Evolutionary conservation across 495 filamentous ascomycete genomes (phyloP).

Genomic region (Filosporella fistucella): DNA sequence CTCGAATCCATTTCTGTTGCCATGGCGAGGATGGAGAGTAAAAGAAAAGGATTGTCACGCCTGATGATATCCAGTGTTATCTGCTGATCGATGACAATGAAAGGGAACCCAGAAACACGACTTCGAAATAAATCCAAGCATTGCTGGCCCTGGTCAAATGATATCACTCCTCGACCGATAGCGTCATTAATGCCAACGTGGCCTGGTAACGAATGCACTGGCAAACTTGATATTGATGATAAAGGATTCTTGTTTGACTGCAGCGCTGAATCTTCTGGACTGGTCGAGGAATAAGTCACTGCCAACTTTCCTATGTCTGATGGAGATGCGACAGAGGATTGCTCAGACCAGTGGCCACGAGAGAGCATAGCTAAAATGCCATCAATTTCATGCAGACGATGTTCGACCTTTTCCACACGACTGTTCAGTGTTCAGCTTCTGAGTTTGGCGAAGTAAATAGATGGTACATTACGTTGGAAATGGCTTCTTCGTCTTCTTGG

Average conservation of each 20-base stretch:
- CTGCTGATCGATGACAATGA: neutral
- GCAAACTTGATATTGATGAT: neutral
- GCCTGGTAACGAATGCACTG: constrained; percentile 7
- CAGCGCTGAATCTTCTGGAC: neutral
- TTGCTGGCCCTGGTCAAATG: neutral
- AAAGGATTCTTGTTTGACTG: too few relatives aligned
- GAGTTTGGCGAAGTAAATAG: too few relatives aligned
- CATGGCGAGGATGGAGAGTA: neutral
- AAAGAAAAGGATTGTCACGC: neutral
- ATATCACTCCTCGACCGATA: neutral
- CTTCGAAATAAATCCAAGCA: neutral
- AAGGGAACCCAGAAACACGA: neutral
- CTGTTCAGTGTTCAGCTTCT: too few relatives aligned
- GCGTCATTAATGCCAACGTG: neutral
- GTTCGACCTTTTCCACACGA: constrained; percentile 25
- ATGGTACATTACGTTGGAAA: neutral
- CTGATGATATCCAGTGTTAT: neutral
- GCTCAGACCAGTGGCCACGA: neutral
- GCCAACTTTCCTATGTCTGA: too few relatives aligned
- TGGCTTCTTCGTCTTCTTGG: constrained; percentile 22
- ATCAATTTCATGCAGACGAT: constrained; percentile 24
- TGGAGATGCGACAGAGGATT: neutral
- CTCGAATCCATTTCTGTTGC: neutral
- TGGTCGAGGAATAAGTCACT: neutral
- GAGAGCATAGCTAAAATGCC: constrained; percentile 17